These are phyloP conservation scores for Acidiella bohemica DNA, from an alignment of 495 filamentous ascomycete species.

Conservation along the genomic window DNA sequence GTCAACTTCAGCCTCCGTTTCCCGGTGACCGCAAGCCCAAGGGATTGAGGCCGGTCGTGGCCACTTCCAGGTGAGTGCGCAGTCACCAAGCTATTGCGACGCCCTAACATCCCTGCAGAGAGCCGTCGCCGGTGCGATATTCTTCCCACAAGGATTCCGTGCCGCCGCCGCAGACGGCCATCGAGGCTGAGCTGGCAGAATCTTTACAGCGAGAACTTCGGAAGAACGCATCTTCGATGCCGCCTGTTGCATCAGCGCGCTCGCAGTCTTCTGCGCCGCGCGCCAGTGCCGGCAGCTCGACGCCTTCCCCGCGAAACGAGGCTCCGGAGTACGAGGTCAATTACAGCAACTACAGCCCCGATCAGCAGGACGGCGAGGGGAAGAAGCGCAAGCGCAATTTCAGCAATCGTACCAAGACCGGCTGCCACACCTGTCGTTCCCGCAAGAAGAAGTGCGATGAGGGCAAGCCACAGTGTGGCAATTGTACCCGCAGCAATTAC, in stretches of 20 bases:
- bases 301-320: not conserved
- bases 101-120: not conserved
- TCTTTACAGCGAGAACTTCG: slow-evolving; percentile 13
- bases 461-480: slow-evolving; percentile 84
- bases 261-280: not conserved
- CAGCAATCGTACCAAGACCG: slow-evolving; percentile 93
- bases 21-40: too few species aligned
- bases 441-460: slow-evolving; percentile 99
- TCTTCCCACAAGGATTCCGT: not conserved
- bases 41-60: too few species aligned
- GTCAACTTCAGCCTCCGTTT: too few species aligned
- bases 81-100: too few species aligned
- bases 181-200: slow-evolving; percentile 12
- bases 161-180: slow-evolving; percentile 10
- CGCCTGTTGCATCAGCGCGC: not conserved
- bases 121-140: slow-evolving; percentile 1
- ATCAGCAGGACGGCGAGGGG: not conserved
- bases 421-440: slow-evolving; percentile 85
- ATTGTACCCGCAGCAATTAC: slow-evolving; percentile 85
- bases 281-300: not conserved
- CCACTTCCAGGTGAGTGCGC: too few species aligned
- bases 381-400: slow-evolving; percentile 37
- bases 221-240: too few species aligned
- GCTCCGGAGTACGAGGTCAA: not conserved
- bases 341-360: slow-evolving; percentile 3